Percentiles rank a stretch among this genome's conserved stretches.
These are phyloP conservation scores for Stylosanthes scabra DNA, from an alignment of 331 rosid species.

Conservation along the genomic window DNA sequence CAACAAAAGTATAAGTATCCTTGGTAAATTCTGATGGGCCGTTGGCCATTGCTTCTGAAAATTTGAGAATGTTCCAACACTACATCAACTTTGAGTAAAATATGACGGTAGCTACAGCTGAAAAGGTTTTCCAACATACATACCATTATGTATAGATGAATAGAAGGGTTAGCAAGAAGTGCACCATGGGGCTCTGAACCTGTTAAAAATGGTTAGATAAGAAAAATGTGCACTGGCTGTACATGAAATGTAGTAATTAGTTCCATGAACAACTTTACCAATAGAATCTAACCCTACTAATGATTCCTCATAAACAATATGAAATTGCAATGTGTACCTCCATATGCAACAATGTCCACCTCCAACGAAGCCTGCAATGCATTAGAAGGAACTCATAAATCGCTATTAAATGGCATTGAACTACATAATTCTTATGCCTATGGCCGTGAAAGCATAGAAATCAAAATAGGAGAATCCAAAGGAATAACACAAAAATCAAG, in stretches of 20 bases:
- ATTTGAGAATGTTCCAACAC: slow-evolving; percentile 29
- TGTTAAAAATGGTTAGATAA: slow-evolving; percentile 39
- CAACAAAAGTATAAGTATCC: slow-evolving; percentile 72
- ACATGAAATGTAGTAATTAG: slow-evolving; percentile 8
- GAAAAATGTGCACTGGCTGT: not conserved
- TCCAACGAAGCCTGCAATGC: slow-evolving; percentile 65
- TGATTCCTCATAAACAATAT: slow-evolving; percentile 21
- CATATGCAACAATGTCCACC: slow-evolving; percentile 90
- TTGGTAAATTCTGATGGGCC: slow-evolving; percentile 54
- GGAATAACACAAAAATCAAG: not conserved
- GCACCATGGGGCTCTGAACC: slow-evolving; percentile 89
- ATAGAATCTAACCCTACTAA: slow-evolving; percentile 24
- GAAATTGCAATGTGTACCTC: slow-evolving; percentile 56
- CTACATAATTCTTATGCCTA: not conserved
- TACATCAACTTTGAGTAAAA: slow-evolving; percentile 26
- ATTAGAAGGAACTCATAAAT: not conserved
- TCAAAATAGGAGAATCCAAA: not conserved
- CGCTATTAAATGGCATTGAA: not conserved
- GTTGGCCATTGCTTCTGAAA: slow-evolving; percentile 83
- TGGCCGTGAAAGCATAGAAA: not conserved
- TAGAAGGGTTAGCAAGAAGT: slow-evolving; percentile 68
- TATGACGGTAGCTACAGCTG: slow-evolving; percentile 12
- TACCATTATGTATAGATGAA: slow-evolving; percentile 86
- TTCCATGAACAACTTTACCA: not conserved
- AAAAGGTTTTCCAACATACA: not conserved